Evolutionary conservation across 495 filamentous ascomycete genomes (phyloP), one percentile per base, ranked within the genome.

Genomic region (Hypoxylon perforatum): DNA sequence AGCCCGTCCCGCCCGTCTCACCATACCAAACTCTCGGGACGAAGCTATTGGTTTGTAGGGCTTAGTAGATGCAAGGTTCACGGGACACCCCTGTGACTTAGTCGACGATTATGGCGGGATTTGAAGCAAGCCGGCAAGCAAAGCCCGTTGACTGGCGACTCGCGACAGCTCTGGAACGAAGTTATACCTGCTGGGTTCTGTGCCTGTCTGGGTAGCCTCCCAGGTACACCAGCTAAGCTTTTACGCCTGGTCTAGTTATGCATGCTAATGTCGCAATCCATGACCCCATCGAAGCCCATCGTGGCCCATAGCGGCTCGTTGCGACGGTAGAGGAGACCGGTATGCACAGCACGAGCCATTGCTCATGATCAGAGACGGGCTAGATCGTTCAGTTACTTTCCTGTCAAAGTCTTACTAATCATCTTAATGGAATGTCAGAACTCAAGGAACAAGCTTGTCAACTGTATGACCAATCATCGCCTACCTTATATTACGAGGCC

Each of bases 11-110:
- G 7, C 7, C 55, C 44, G 25, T 50, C 65, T 69, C 50, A 69
- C 60, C 35, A 56, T 69, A 65, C 66, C 66, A 69, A 61, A 69
- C 51, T 42, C 45, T 23, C 66, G 66, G 66, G 56, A 65, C 61
- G 44, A 61, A 60, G 50, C 21, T n/a, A 56, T 52, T 61, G 49
- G 53, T 30, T 35, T 46, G 33, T 61, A 57, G 61, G 22, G 51
- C 61, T 61, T 64, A 64, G 45, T 60, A 51, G 22, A 52, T 62
- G 64, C 57, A 38, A 51, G 57, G 64, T 46, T 33, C 8, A 22
- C 52, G 18, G 38, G 23, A 14, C 14, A 38, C 39, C 33, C 48
- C 21, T 23, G 25, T 42, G 41, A 44, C 42, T 33, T 33, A 10
- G 30, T 41, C 47, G 51, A 57, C 25, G 44, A 18, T 19, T 15